Evolutionary conservation across 2,329 filamentous ascomycete species (phyloP).

Genomic region (Aspergillus fumigatiaffinis): DNA sequence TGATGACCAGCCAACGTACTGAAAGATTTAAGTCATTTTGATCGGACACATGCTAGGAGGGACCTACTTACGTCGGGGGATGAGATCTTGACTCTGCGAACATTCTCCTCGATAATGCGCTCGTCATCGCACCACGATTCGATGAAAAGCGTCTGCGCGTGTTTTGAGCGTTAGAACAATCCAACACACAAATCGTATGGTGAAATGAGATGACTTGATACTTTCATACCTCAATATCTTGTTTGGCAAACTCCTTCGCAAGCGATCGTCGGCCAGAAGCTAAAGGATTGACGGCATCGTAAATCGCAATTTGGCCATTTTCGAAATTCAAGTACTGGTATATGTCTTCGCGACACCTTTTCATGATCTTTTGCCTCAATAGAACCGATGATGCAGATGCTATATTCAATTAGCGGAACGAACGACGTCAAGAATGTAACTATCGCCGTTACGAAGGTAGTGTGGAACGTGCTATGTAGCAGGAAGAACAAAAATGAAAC

Average conservation of each 20-base stretch:
- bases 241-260: slow-evolving; percentile 95
- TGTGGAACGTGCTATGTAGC: background rate
- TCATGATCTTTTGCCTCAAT: slow-evolving; percentile 91
- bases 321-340: slow-evolving; percentile 95
- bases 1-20: slow-evolving; percentile 88
- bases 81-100: slow-evolving; percentile 94
- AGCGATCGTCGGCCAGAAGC: slow-evolving; percentile 75
- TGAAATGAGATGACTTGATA: background rate
- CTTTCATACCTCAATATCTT: slow-evolving; percentile 73
- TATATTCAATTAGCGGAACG: slow-evolving; percentile 22
- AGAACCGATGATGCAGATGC: slow-evolving; percentile 87
- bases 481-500: background rate
- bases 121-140: slow-evolving; percentile 94
- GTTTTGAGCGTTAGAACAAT: background rate
- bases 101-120: slow-evolving; percentile 91
- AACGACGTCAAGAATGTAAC: background rate
- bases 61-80: slow-evolving; percentile 75
- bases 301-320: slow-evolving; percentile 97
- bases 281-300: slow-evolving; percentile 94
- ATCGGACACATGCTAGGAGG: slow-evolving; percentile 5
- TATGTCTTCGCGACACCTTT: slow-evolving; percentile 95
- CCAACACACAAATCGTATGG: background rate
- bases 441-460: background rate
- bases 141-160: slow-evolving; percentile 83
- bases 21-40: slow-evolving; percentile 6